These are phyloP conservation scores for Evernia prunastri DNA, from an alignment of 495 filamentous ascomycete genomes.

Conservation along the genomic window DNA sequence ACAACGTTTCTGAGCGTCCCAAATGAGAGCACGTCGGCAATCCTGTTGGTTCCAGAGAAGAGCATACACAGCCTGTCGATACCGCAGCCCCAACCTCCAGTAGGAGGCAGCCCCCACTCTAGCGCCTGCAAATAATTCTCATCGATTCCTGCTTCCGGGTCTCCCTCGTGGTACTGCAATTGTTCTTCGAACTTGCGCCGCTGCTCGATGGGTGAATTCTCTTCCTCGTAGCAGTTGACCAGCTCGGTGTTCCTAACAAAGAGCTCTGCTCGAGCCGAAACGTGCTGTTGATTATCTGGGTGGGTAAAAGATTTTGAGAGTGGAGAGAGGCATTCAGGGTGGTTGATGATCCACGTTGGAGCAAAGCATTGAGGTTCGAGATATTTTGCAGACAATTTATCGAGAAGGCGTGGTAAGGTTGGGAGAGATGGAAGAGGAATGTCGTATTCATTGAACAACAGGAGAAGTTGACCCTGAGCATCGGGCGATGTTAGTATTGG, in stretches of 20 bases:
- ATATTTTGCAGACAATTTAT: slow-evolving; percentile 68
- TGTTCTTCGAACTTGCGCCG: slow-evolving; percentile 72
- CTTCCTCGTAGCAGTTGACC: slow-evolving; percentile 96
- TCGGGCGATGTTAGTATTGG: slow-evolving; percentile 56
- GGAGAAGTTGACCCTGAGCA: slow-evolving; percentile 49
- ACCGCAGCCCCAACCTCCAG: slow-evolving; percentile 93
- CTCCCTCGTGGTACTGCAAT: slow-evolving; percentile 27
- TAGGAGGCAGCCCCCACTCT: slow-evolving; percentile 84
- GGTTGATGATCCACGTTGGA: slow-evolving; percentile 88
- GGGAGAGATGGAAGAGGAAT: slow-evolving; percentile 46
- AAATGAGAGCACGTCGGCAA: slow-evolving; percentile 79
- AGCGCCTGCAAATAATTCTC: slow-evolving; percentile 78
- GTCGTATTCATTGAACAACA: slow-evolving; percentile 50
- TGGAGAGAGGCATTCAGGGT: slow-evolving; percentile 85
- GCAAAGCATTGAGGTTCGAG: slow-evolving; percentile 61
- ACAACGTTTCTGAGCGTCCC: slow-evolving; percentile 72
- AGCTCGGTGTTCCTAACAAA: slow-evolving; percentile 76
- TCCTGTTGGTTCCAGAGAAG: slow-evolving; percentile 66
- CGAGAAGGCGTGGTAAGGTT: slow-evolving; percentile 75
- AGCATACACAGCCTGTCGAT: slow-evolving; percentile 88
- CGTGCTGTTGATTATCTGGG: slow-evolving; percentile 53
- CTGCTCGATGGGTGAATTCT: slow-evolving; percentile 88
- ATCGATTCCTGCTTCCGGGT: slow-evolving; percentile 52
- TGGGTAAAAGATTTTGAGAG: slow-evolving; percentile 76
- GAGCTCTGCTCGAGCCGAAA: slow-evolving; percentile 79